Evolutionary conservation across 768 basidiomycete genomes (phyloP).

Genomic region (Auriscalpium microsporum): DNA sequence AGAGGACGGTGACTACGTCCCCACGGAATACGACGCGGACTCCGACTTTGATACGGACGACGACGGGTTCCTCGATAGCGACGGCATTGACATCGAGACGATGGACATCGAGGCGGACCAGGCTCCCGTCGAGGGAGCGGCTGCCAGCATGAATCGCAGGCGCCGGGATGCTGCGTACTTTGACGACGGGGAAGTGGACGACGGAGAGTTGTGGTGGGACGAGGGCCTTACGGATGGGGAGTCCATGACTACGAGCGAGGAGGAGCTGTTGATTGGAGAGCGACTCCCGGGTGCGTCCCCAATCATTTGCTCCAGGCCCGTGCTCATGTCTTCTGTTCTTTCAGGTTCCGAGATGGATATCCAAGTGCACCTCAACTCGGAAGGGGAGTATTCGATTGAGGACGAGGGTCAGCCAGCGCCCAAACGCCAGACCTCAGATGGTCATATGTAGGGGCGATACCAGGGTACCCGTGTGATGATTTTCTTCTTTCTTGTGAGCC

Average conservation of each 20-base stretch:
- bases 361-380: slow-evolving; percentile 10
- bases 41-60: slow-evolving; percentile 21
- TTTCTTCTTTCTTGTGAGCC: too few species aligned
- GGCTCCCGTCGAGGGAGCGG: slow-evolving; percentile 25
- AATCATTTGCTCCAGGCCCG: too few species aligned
- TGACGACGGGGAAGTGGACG: slow-evolving; percentile 6
- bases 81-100: slow-evolving; percentile 15
- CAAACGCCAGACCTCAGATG: neutral
- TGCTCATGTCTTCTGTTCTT: neutral
- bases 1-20: slow-evolving; percentile 61
- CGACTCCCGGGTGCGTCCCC: slow-evolving; percentile 3
- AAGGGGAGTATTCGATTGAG: slow-evolving; percentile 11
- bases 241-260: slow-evolving; percentile 16
- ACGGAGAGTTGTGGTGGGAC: slow-evolving; percentile 4
- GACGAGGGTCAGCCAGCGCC: neutral
- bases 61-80: slow-evolving; percentile 17
- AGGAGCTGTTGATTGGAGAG: slow-evolving; percentile 6
- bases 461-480: too few species aligned
- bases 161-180: neutral
- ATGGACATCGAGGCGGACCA: slow-evolving; percentile 16
- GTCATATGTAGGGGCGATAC: too few species aligned
- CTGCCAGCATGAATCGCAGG: neutral
- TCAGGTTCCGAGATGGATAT: slow-evolving; percentile 4
- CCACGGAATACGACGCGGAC: slow-evolving; percentile 41
- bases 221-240: slow-evolving; percentile 15